These are phyloP conservation scores for Calonectria pauciramosa DNA, from an alignment of 2,329 filamentous ascomycete genomes.

Conservation along the genomic window DNA sequence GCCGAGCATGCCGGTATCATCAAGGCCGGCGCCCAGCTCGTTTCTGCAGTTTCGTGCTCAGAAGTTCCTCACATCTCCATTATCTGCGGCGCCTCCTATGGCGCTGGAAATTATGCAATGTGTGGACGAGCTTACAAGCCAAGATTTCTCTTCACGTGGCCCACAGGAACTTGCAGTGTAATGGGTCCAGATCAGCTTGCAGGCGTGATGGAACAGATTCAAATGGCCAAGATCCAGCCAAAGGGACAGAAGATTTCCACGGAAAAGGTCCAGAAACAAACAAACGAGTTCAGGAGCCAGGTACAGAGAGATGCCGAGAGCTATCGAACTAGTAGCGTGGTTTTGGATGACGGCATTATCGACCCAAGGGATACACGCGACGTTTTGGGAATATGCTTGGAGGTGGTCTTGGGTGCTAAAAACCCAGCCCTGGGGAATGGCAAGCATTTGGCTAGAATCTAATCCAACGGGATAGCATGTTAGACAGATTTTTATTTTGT, in stretches of 20 bases:
- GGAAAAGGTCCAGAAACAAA: slow-evolving; percentile 40
- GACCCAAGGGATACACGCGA: slow-evolving; percentile 41
- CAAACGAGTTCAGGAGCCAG: slow-evolving; percentile 31
- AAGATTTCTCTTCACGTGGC: slow-evolving; percentile 52
- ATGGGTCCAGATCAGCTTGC: slow-evolving; percentile 44
- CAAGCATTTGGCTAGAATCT: slow-evolving; percentile 27
- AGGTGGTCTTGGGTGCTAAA: slow-evolving; percentile 44
- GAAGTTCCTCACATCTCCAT: slow-evolving; percentile 60
- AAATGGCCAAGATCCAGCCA: slow-evolving; percentile 7
- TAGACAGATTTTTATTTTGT: not conserved
- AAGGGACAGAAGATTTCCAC: not conserved
- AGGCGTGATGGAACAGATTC: slow-evolving; percentile 39
- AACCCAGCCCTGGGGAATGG: not conserved
- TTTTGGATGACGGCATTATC: slow-evolving; percentile 50
- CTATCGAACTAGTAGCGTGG: slow-evolving; percentile 38
- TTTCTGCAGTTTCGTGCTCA: slow-evolving; percentile 59
- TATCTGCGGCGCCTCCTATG: slow-evolving; percentile 60
- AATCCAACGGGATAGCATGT: not conserved
- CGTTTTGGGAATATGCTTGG: slow-evolving; percentile 48
- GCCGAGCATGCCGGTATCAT: slow-evolving; percentile 60
- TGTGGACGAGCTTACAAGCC: slow-evolving; percentile 58
- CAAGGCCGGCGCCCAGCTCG: slow-evolving; percentile 59
- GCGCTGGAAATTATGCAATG: slow-evolving; percentile 63
- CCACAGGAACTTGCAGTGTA: slow-evolving; percentile 38
- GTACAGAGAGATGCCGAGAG: slow-evolving; percentile 39